Evolutionary conservation across 2,329 filamentous ascomycete genomes (phyloP).

Genomic region (Cladosporium velox): DNA sequence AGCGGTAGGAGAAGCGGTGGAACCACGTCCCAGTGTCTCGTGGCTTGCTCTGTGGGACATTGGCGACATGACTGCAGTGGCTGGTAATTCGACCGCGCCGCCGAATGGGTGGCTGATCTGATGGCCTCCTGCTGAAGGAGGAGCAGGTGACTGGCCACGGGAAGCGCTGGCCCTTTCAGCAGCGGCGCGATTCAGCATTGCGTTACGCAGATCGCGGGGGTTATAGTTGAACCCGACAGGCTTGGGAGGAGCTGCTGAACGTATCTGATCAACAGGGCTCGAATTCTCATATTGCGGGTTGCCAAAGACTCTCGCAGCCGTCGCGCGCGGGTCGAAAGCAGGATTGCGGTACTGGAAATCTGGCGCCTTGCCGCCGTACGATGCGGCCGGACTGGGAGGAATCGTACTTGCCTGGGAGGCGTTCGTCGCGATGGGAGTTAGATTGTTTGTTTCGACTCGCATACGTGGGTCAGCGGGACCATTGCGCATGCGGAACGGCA

Average conservation of each 20-base stretch:
- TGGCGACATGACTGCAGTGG: neutral
- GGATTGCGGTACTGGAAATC: conserved; percentile 21
- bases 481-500: conserved; percentile 19
- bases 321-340: conserved; percentile 14
- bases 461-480: neutral
- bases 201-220: conserved; percentile 23
- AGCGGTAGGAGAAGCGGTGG: conserved; percentile 5
- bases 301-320: conserved; percentile 19
- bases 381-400: conserved; percentile 17
- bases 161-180: conserved; percentile 15
- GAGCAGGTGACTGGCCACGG: conserved; percentile 3
- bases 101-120: conserved; percentile 8
- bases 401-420: conserved; percentile 12
- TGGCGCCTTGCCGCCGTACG: conserved; percentile 13
- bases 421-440: conserved; percentile 12
- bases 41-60: conserved; percentile 4
- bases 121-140: neutral
- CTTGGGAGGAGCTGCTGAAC: conserved; percentile 12
- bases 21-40: conserved; percentile 14
- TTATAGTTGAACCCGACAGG: conserved; percentile 23
- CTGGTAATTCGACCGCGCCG: conserved; percentile 8
- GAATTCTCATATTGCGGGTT: neutral
- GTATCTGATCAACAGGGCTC: conserved; percentile 8
- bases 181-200: conserved; percentile 19
- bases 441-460: conserved; percentile 10